Conservation (phyloP, 495 filamentous ascomycete species). For the Melanomma pulvis-pyrius region DNA sequence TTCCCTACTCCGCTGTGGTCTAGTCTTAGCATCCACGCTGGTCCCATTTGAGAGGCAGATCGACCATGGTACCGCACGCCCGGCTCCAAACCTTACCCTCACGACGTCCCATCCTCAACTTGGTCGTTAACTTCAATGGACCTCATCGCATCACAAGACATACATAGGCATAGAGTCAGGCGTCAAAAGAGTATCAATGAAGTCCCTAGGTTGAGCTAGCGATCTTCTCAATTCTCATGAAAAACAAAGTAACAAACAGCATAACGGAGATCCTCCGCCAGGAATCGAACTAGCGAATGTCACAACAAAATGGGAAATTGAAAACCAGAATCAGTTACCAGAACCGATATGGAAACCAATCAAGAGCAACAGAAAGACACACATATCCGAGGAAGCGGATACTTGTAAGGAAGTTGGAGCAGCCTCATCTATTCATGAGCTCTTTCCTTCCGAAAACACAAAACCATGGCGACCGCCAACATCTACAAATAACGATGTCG, state of each 20-base stretch:
- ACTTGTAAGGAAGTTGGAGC: neutral
- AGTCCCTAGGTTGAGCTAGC: neutral
- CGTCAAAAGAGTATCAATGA: neutral
- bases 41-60: neutral
- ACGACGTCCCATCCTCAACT: neutral
- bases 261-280: neutral
- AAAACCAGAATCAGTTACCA: neutral
- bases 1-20: neutral
- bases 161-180: neutral
- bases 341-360: neutral
- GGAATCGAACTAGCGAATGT: neutral
- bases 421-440: neutral
- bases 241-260: neutral
- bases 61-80: neutral
- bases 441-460: neutral
- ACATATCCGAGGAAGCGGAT: neutral
- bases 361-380: constrained; percentile 2
- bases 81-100: constrained; percentile 9
- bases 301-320: neutral
- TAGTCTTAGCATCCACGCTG: neutral
- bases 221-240: neutral
- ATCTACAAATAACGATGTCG: neutral
- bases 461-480: neutral
- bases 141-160: neutral
- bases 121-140: neutral